Base-by-base conservation (phyloP, 1,284 basidiomycete species). In the Irpex sp. region DNA sequence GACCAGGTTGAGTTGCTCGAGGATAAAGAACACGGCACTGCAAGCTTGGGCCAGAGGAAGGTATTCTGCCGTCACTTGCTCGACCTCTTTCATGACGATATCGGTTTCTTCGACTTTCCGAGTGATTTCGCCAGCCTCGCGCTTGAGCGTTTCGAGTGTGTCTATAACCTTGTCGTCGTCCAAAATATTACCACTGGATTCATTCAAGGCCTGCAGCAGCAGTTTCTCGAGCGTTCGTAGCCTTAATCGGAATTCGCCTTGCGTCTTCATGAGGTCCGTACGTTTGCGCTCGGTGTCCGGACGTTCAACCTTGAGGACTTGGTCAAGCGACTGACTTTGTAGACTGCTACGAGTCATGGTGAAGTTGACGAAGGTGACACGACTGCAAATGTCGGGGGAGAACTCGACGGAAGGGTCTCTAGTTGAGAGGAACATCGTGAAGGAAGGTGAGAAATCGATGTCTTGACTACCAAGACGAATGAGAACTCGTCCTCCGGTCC, bases 111-210 rank as follows among this genome's bases (percentile, higher is more conserved):
- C 94, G n/a, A 98, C 97, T 75, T 99, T 99, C 68, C 84, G 83
- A 0, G 94, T 95, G 67, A 99, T 94, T 69, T 98, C 97, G 17
- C 94, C 96, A 2, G 97, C 98, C 78, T 99, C 97, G 62, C 89
- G 87, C 78, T 99, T 99, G 72, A 99, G 81, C 5, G 94, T 97
- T 77, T 99, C 98, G 65, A 99, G 81, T 1, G 97, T 99, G 67
- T 94, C 88, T 68, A 99, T 98, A 68, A 99, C 97, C 75, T 98
- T 98, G 82, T 99, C 97, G 73, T 99, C 97, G 68, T 99, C 97
- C 46, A 99, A 83, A 67, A 99, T 98, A 74, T 98, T 98, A 62
- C 97, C 97, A 0, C 90, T 86, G 0, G 96, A 98, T 69, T 98
- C 97, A 75, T 99, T 99, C 64, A 99, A 86, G 8, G 97, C 97